Conservation (phyloP, 129 eudicot species). For the Chrysanthemum lavandulifolium region DNA sequence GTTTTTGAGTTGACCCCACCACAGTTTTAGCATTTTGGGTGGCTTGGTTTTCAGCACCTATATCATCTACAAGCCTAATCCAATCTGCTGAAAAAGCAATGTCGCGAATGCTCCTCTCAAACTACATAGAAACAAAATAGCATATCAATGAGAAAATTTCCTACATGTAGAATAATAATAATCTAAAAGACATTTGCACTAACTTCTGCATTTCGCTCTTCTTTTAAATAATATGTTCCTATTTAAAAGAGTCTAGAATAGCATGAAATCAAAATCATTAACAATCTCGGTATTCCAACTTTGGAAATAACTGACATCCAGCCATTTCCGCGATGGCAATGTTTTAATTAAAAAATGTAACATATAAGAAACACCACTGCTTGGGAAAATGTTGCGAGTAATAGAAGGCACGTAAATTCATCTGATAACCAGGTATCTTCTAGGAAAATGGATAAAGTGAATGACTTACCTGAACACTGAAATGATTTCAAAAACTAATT, state of each 20-base stretch:
- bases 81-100: conserved; percentile 83
- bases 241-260: no score
- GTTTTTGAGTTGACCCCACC: conserved; percentile 62
- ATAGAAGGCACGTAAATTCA: not conserved
- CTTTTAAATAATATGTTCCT: not conserved
- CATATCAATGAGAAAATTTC: conserved; percentile 14
- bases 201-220: no score
- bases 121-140: conserved; percentile 45
- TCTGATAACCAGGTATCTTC: not conserved
- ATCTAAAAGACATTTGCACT: no score
- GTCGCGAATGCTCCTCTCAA: conserved; percentile 64
- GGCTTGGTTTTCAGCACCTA: conserved; percentile 46
- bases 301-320: not conserved
- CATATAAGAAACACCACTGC: conserved; percentile 8
- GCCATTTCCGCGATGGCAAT: not conserved
- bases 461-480: not conserved
- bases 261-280: not conserved
- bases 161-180: not conserved
- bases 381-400: not conserved
- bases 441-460: conserved; percentile 8
- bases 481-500: not conserved
- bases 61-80: conserved; percentile 65
- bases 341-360: conserved; percentile 4
- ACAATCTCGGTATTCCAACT: conserved; percentile 13
- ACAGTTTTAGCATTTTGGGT: conserved; percentile 43